Conservation (phyloP, 1,284 basidiomycete species). For the Heliocybe sulcata region DNA sequence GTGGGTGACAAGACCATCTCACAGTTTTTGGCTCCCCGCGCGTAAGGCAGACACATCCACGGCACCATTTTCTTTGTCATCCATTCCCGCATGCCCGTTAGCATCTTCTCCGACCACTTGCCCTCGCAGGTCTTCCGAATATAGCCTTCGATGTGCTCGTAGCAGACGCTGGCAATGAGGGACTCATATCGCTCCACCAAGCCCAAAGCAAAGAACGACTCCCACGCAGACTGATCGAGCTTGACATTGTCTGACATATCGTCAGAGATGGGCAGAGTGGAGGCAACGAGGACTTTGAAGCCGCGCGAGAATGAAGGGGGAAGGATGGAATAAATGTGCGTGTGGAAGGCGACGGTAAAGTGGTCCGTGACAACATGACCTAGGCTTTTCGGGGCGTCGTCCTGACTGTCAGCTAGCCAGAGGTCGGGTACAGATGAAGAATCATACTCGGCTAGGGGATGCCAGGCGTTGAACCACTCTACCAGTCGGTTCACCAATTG, state of each 20-base stretch:
- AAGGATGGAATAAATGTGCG: constrained; percentile 58
- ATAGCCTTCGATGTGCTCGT: constrained; percentile 75
- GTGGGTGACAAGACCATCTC: constrained; percentile 16
- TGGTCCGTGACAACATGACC: constrained; percentile 50
- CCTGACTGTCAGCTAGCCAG: neutral
- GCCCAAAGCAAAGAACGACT: constrained; percentile 64
- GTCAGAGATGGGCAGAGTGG: constrained; percentile 39
- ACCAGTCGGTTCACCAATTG: constrained; percentile 47
- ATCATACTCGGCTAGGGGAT: constrained; percentile 32
- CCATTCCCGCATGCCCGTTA: constrained; percentile 62
- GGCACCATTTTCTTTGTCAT: constrained; percentile 73
- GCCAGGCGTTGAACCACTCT: constrained; percentile 51
- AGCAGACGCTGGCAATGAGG: constrained; percentile 76
- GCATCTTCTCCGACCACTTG: constrained; percentile 63
- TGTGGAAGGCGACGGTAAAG: constrained; percentile 63
- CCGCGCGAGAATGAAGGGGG: constrained; percentile 57
- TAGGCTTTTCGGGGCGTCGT: constrained; percentile 33
- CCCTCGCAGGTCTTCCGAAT: constrained; percentile 60
- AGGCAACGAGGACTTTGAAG: constrained; percentile 56
- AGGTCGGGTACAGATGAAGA: neutral
- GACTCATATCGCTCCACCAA: constrained; percentile 82
- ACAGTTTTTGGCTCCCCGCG: constrained; percentile 53
- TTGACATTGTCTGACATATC: constrained; percentile 18
- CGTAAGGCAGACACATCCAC: constrained; percentile 81
- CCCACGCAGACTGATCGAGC: constrained; percentile 33